Base-by-base conservation (phyloP, 73 alveolate genomes). In the Loxodes magnus region DNA sequence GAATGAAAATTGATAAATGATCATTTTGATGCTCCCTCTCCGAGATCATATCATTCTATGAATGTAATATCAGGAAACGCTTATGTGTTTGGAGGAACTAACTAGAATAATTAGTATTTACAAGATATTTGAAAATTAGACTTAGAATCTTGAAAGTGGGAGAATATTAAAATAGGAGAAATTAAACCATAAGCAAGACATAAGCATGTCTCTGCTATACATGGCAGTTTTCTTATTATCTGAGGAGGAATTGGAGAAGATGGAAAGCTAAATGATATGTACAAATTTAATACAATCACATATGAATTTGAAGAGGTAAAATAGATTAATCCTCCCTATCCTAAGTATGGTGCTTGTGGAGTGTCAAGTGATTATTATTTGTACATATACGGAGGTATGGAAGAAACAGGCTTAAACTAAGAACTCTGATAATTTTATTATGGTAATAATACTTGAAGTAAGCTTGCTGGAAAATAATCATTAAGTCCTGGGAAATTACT, bases 181-280 rank as follows among this genome's bases (percentile, higher is more conserved):
- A 16, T 0, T 0, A 33, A n/a, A 1, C 43, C 43, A 0, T 1
- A 12, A 0, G 43, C 43, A 0, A 12, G 43, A 0, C 14, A 12
- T n/a, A 33, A 33, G 10, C 43, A 33, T 33, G 43, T 12, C 20
- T 33, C 43, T 0, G 43, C 43, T 33, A n/a, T 16, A 33, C 10
- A 16, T n/a, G 43, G 43, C 10, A 16, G 14, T 1, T 1, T 33
- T 33, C 43, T 33, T 12, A 33, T 33, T 16, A 33, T 33, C 10
- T 33, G 43, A 16, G 43, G 43, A 1, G 43, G 43, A 33, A 16
- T 0, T n/a, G 43, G 43, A 33, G 10, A 12, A n/a, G 3, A 33
- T n/a, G 43, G 43, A 33, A n/a, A 33, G 10, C 43, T 33, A 33
- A 33, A 33, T 33, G 43, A 33, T 33, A 16, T 16, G 43, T 33